Base-by-base conservation (phyloP, 73 alveolate species). In the Diophrys sp. region DNA sequence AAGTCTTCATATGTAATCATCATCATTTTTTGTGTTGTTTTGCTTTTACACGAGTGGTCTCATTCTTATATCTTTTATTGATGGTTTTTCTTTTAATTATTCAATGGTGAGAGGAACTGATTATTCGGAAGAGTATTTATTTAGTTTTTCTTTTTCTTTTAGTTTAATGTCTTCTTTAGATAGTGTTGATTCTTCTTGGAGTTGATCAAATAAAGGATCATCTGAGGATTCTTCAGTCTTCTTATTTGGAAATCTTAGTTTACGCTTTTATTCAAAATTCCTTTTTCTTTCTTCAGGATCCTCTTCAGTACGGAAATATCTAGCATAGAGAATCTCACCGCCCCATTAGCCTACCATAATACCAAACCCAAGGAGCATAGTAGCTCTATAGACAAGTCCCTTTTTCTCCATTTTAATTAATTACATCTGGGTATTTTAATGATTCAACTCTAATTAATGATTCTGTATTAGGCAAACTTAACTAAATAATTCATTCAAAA, bases 341-440 rank as follows among this genome's bases (percentile, higher is more conserved):
- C 87, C 87, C 53, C 33, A 68, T 71, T 68, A 31, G 30, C 27
- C 57, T 1, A 71, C 31, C 23, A 78, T 78, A n/a, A 78, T 69
- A 1, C 66, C 31, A 2, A 78, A 2, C 1, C 87, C 87, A n/a
- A 78, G 57, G 25, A 78, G 1, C 71, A 33, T 78, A 25, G 87
- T 78, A 11, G 31, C 67, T 14, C 87, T 66, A 33, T 78, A 78
- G 26, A 78, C 87, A 31, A 78, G 71, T 1, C 87, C 87, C 56
- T 78, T 78, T 57, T 78, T 78, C 56, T 33, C 33, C 87, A 78
- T 78, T 69, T 70, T 33, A n/a, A n/a, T n/a, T n/a, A n/a, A n/a
- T n/a, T n/a, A n/a, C n/a, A n/a, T n/a, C n/a, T n/a, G n/a, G n/a
- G n/a, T n/a, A n/a, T n/a, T n/a, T n/a, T n/a, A n/a, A n/a, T n/a